These are phyloP conservation scores for Candida sanyaensis DNA, from an alignment of 1,139 yeast species.

Conservation along the genomic window DNA sequence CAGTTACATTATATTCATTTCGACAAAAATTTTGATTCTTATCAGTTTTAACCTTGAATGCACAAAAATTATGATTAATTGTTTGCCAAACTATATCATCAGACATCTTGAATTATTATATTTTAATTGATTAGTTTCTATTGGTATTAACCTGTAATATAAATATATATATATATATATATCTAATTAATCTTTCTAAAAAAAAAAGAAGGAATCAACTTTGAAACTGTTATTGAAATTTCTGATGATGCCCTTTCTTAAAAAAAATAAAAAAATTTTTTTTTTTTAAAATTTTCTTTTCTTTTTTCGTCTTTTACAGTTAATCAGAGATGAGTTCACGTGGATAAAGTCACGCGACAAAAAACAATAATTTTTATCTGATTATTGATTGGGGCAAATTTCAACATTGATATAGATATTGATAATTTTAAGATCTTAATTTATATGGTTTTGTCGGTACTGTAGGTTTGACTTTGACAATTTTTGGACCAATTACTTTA, in stretches of 20 bases:
- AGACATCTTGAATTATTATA: constrained; percentile 29
- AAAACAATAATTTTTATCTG: neutral
- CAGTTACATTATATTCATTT: constrained; percentile 87
- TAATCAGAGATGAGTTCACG: constrained; percentile 7
- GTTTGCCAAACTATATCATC: constrained; percentile 87
- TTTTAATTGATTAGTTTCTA: neutral
- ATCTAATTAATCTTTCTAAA: no score
- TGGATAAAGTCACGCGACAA: neutral
- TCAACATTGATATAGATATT: neutral
- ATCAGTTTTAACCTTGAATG: constrained; percentile 79
- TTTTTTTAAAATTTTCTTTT: neutral
- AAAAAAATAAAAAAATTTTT: constrained; percentile 1
- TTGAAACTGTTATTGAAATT: no score
- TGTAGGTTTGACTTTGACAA: constrained; percentile 34
- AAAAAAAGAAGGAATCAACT: no score
- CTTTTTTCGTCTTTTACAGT: neutral
- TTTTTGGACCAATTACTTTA: constrained; percentile 38
- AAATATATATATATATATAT: no score
- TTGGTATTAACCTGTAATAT: no score
- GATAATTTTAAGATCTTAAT: constrained; percentile 11
- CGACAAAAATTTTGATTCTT: constrained; percentile 83
- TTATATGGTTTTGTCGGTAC: constrained; percentile 39
- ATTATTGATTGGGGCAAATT: constrained; percentile 4
- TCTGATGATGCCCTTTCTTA: neutral
- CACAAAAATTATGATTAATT: constrained; percentile 85